Evolutionary conservation across 139 green algal species (phyloP), one percentile per base, ranked within the genome.

Genomic region (Yamagishiella unicocca): DNA sequence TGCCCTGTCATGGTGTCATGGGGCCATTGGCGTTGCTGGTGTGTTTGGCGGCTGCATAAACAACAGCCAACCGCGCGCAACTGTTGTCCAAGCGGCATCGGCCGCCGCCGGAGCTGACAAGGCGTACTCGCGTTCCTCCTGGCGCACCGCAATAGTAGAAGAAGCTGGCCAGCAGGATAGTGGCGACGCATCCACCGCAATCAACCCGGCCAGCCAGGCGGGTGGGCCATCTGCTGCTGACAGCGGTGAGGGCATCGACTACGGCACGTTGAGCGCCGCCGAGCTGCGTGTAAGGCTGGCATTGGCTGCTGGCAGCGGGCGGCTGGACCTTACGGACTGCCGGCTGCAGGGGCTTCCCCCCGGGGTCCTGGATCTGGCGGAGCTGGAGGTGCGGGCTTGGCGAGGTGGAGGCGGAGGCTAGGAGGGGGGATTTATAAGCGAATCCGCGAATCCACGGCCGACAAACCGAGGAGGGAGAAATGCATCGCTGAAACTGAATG

Each of bases 291-390:
- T 87, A 0, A 79, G 70, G 66, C 35, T 87, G 35, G 12, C 8
- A 0, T 31, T 78, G 43, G 81, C 81, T 12, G 45, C 31, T 19
- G 35, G 45, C 64, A 79, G 64, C 14, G 81, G 81, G 5, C 81
- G 81, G 55, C 87, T 98, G 71, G 96, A 98, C 76, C 85, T 98
- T 19, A 95, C 92, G 37, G 91, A 96, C 21, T 95, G 88, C 50
- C 80, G 88, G 8, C 45, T 90, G 45, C 70, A 82, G 6, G 29
- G 87, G 74, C 68, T 93, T 24, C 87, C 86, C 5, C 4, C 46
- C 2, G 78, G 84, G 74, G 66, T 90, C 12, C 43, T 85, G 27
- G 31, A 90, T 58, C 68, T 89, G 31, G 82, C 50, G 29, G 76
- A 62, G 1, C 77, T 89, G 33, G 76, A 90, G 73, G 75, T 86